Evolutionary conservation across 345 rosid species (phyloP).

Genomic region (Ceriops decandra): DNA sequence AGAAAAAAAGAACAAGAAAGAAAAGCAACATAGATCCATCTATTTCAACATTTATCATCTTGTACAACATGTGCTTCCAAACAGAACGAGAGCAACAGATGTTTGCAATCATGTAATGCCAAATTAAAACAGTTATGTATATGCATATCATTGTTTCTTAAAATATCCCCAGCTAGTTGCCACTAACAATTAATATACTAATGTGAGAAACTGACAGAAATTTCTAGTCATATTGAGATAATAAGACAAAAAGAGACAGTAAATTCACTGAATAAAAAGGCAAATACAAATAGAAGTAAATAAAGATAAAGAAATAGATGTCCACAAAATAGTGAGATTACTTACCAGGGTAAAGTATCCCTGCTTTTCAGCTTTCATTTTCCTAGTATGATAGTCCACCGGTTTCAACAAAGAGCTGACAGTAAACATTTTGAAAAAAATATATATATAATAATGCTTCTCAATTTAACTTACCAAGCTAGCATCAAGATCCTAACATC

Average conservation of each 20-base stretch:
- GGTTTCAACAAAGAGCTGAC: conserved; percentile 10
- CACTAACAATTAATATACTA: too few species aligned
- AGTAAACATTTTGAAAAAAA: conserved; percentile 1
- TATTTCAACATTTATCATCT: too few species aligned
- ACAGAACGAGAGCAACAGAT: too few species aligned
- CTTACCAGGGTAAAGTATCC: conserved; percentile 93
- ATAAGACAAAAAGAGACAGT: conserved; percentile 3
- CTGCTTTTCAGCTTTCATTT: conserved; percentile 93
- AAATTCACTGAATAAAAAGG: not conserved
- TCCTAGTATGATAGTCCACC: conserved; percentile 46
- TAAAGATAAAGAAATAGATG: not conserved
- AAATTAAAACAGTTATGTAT: too few species aligned
- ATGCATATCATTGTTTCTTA: too few species aligned
- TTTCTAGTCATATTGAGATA: not conserved
- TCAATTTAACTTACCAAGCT: conserved; percentile 65
- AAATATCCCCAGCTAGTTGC: too few species aligned
- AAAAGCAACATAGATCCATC: too few species aligned
- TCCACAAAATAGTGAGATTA: conserved; percentile 1
- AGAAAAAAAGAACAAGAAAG: too few species aligned
- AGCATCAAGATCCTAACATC: conserved; percentile 96
- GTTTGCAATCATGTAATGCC: too few species aligned
- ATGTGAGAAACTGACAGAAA: not conserved
- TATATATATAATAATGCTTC: not conserved
- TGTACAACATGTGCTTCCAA: too few species aligned
- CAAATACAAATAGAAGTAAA: not conserved